phyloP scores from a whole-genome alignment of 129 eudicot genomes.

The Tagetes erecta region DNA sequence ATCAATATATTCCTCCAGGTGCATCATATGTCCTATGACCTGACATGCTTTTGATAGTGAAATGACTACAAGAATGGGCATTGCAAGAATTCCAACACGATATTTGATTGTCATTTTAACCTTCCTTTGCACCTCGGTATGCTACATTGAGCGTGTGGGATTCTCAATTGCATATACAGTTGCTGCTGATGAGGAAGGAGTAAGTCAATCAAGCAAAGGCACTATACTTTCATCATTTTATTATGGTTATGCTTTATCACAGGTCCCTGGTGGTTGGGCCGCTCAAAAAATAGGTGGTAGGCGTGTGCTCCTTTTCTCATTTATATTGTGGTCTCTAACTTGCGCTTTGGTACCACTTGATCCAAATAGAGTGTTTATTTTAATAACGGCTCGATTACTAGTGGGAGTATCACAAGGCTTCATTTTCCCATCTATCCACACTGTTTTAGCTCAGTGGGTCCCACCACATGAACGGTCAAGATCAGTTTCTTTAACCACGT shows the following conservation, averaged over 20 bases:
- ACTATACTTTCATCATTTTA: conserved; percentile 83
- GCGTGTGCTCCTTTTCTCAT: conserved; percentile 87
- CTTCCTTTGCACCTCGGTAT: conserved; percentile 81
- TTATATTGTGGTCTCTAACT: conserved; percentile 82
- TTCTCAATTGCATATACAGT: conserved; percentile 92
- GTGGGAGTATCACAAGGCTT: conserved; percentile 97
- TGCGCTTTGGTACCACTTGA: conserved; percentile 89
- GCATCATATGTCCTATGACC: conserved; percentile 8
- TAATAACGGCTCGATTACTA: conserved; percentile 78
- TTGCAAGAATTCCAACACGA: conserved; percentile 58
- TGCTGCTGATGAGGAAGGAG: conserved; percentile 93
- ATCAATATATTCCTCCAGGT: conserved; percentile 24
- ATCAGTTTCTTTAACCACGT: conserved; percentile 89
- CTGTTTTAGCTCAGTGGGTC: conserved; percentile 96
- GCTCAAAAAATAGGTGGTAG: conserved; percentile 94
- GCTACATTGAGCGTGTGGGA: conserved; percentile 93
- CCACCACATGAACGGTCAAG: conserved; percentile 98
- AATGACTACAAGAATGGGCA: conserved; percentile 42
- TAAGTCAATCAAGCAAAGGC: conserved; percentile 90
- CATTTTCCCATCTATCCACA: conserved; percentile 92
- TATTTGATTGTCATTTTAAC: conserved; percentile 82
- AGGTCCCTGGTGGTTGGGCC: conserved; percentile 97
- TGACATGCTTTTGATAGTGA: conserved; percentile 3
- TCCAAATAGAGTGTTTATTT: conserved; percentile 53
- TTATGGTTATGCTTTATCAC: conserved; percentile 94